Evolutionary conservation across 2,329 filamentous ascomycete genomes (phyloP).

Genomic region (Anisogramma anomala): DNA sequence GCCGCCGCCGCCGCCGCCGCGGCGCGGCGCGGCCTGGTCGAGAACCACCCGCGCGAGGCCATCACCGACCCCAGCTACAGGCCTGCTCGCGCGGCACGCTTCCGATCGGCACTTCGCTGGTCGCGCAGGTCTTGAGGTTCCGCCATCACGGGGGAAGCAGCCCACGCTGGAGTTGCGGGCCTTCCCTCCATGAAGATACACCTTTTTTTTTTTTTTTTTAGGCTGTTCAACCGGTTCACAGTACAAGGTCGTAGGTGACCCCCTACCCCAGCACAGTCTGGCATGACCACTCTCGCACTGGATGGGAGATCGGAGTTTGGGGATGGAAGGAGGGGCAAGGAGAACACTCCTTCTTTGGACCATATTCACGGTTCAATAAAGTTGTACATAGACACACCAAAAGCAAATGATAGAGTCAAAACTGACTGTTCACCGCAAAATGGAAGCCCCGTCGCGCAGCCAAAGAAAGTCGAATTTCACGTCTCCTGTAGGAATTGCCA

Average conservation of each 20-base stretch:
- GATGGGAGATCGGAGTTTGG: too few relatives aligned
- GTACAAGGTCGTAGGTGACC: slow-evolving; percentile 7
- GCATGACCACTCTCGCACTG: too few relatives aligned
- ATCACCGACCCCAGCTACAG: slow-evolving; percentile 11
- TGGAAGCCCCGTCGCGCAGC: too few relatives aligned
- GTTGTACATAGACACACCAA: too few relatives aligned
- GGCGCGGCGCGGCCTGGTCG: slow-evolving; percentile 8
- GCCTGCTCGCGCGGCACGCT: slow-evolving; percentile 5
- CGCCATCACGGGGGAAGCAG: slow-evolving; percentile 1
- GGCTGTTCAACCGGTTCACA: too few relatives aligned
- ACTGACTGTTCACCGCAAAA: too few relatives aligned
- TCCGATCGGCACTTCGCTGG: slow-evolving; percentile 4
- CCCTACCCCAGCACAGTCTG: slow-evolving; percentile 9
- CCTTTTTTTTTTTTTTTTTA: slow-evolving; percentile 13
- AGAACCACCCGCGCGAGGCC: slow-evolving; percentile 12
- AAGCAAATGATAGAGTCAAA: too few relatives aligned
- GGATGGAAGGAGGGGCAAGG: too few relatives aligned
- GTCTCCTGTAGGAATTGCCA: too few relatives aligned
- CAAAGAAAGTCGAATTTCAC: too few relatives aligned
- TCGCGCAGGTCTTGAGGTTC: slow-evolving; percentile 1
- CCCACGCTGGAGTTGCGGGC: slow-evolving; percentile 14
- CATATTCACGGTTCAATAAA: too few relatives aligned
- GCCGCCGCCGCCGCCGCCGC: slow-evolving; percentile 16
- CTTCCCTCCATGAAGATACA: slow-evolving; percentile 12
- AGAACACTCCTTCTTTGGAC: too few relatives aligned